phyloP scores from a whole-genome alignment of 2,329 filamentous ascomycete genomes.

The Diaporthe amygdali region DNA sequence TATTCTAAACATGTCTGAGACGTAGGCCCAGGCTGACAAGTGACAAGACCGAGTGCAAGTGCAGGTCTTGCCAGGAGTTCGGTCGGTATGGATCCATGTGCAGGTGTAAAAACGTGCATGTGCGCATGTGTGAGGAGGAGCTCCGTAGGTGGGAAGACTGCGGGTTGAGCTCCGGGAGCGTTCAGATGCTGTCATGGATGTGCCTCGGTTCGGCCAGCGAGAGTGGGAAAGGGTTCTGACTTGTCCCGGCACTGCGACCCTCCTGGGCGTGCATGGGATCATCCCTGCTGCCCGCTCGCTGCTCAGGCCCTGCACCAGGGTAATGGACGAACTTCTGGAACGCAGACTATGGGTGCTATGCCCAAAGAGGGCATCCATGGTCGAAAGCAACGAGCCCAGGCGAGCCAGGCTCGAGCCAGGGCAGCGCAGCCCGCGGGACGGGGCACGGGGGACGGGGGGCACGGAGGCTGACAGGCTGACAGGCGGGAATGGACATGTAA shows the following conservation, averaged over 20 bases:
- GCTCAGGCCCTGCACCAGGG: neutral
- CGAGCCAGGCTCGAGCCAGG: neutral
- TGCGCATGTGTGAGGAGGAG: neutral
- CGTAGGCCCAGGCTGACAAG: slow-evolving; percentile 1
- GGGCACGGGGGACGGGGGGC: no score
- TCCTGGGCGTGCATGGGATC: neutral
- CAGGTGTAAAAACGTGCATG: neutral
- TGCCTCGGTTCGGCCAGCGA: slow-evolving; percentile 7
- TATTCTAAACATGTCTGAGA: slow-evolving; percentile 15
- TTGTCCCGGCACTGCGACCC: neutral
- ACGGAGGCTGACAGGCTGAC: neutral
- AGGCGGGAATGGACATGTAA: no score
- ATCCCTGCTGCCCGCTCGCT: neutral
- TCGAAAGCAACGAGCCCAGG: neutral
- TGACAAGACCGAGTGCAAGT: neutral
- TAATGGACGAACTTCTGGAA: slow-evolving; percentile 6
- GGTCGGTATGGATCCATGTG: neutral
- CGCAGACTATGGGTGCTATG: neutral
- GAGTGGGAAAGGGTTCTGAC: neutral
- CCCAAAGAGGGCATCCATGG: slow-evolving; percentile 8
- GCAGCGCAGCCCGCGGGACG: slow-evolving; percentile 1
- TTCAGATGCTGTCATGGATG: slow-evolving; percentile 4
- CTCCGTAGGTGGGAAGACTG: neutral
- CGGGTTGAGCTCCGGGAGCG: neutral
- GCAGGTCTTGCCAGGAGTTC: neutral